These are phyloP conservation scores for Waltergamsia citrina DNA, from an alignment of 2,329 filamentous ascomycete species.

Conservation along the genomic window DNA sequence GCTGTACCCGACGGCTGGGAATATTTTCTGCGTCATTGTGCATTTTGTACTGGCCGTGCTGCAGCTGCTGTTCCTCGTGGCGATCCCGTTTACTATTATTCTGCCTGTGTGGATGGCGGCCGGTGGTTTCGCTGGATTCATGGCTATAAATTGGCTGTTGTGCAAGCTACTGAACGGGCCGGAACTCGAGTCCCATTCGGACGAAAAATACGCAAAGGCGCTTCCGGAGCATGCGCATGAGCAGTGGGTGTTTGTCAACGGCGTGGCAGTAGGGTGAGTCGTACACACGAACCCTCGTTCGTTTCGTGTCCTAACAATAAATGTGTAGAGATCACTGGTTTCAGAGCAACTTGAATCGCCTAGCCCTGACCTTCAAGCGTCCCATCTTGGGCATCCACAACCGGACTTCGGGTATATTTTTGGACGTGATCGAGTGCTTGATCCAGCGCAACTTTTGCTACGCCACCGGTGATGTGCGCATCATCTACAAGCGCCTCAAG, in stretches of 20 bases:
- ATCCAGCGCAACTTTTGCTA: slow-evolving; percentile 68
- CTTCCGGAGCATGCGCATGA: slow-evolving; percentile 47
- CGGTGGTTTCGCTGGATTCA: slow-evolving; percentile 29
- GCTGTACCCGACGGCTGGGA: slow-evolving; percentile 46
- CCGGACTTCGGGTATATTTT: slow-evolving; percentile 62
- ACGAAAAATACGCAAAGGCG: slow-evolving; percentile 39
- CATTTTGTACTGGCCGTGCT: slow-evolving; percentile 49
- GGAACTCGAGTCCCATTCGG: slow-evolving; percentile 37
- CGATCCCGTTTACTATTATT: slow-evolving; percentile 39
- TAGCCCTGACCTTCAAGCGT: slow-evolving; percentile 63
- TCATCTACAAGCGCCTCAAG: slow-evolving; percentile 54
- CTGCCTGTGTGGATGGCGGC: slow-evolving; percentile 38
- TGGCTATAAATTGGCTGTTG: slow-evolving; percentile 39
- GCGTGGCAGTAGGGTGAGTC: slow-evolving; percentile 52
- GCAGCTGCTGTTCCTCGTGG: slow-evolving; percentile 52
- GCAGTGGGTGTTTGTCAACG: slow-evolving; percentile 75
- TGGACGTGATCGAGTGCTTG: slow-evolving; percentile 69
- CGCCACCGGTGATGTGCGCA: slow-evolving; percentile 56
- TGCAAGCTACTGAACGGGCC: slow-evolving; percentile 42
- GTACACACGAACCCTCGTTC: too few relatives aligned
- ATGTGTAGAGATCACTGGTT: slow-evolving; percentile 50
- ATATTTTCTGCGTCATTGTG: slow-evolving; percentile 45
- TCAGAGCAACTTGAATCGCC: slow-evolving; percentile 59
- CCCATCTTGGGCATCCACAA: slow-evolving; percentile 69
- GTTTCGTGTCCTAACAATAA: slow-evolving; percentile 7